phyloP scores from a whole-genome alignment of 1,284 basidiomycete species.

The Sanguinoderma infundibulare region DNA sequence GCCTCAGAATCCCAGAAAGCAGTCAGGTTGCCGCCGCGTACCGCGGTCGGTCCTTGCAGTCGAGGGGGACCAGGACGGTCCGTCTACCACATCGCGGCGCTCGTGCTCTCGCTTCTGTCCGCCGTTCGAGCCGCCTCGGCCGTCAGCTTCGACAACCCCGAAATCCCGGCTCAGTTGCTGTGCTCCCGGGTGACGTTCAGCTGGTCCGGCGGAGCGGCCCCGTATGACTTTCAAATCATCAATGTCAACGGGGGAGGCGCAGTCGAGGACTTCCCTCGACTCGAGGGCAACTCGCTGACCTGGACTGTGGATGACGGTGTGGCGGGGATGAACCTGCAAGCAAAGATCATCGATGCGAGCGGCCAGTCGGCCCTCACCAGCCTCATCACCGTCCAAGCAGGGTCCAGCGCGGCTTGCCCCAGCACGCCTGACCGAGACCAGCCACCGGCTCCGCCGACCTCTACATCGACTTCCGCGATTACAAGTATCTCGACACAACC shows the following conservation, averaged over 20 bases:
- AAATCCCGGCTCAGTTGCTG: neutral
- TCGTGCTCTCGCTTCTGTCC: neutral
- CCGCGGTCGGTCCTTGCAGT: neutral
- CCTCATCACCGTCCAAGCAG: neutral
- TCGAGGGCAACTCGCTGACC: neutral
- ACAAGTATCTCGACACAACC: neutral
- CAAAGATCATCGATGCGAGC: neutral
- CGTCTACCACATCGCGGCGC: neutral
- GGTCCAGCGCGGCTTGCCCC: too few relatives aligned
- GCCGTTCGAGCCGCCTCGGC: neutral
- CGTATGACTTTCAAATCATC: neutral
- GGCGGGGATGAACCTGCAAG: neutral
- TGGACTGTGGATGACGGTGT: neutral
- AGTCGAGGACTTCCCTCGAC: neutral
- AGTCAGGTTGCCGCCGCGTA: too few relatives aligned
- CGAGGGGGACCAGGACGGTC: neutral
- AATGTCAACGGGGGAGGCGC: neutral
- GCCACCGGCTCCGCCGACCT: neutral
- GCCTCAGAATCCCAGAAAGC: neutral
- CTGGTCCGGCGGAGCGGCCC: neutral
- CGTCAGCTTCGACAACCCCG: neutral
- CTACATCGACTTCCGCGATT: neutral
- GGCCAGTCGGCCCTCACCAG: neutral
- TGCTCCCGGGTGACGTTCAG: neutral
- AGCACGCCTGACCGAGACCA: neutral